Evolutionary conservation across 495 filamentous ascomycete genomes (phyloP), one percentile per base, ranked within the genome.

Genomic region (Trichoderma parareesei): DNA sequence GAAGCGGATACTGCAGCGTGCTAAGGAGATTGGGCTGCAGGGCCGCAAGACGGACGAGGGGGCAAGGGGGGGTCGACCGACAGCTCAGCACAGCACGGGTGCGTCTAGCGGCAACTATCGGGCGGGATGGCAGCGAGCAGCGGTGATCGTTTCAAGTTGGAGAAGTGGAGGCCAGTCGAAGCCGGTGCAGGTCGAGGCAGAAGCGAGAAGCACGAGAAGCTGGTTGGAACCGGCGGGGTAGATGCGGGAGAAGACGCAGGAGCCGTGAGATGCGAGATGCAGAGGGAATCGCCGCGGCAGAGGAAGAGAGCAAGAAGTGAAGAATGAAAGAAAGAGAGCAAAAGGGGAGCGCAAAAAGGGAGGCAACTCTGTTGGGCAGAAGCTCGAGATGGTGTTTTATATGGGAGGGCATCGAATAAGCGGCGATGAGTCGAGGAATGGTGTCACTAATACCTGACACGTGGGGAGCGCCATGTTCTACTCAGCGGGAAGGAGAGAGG

Each of bases 51-150:
- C 33, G 4, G 18, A 16, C 53, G 53, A 57, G 53, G 53, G 53
- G 53, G 13, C 53, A 37, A 14, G 37, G 53, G 37, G 27, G 27
- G 27, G 27, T 27, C 27, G 27, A 27, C 27, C 27, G 27, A 27
- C 27, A 27, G 27, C 27, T 27, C 53, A 57, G 16, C 53, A 10
- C 53, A 57, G 44, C 44, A 27, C 27, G 27, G 27, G 27, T 27
- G 53, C 53, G 53, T 57, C 53, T 57, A 57, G 53, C 53, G 53
- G 53, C 35, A 57, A 57, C 53, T 57, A 57, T 35, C 53, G 53
- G 27, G 53, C 18, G 53, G 9, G 53, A 6, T 57, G 53, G 3
- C 44, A 48, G 44, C 44, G 44, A 48, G 16, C 13, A 16, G 53
- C 53, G 33, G 27, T 57, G 53, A 57, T 13, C 14, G 53, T 57